Conservation (phyloP, 108 stramenopile genomes). For the Aurantiochytrium sp. region DNA sequence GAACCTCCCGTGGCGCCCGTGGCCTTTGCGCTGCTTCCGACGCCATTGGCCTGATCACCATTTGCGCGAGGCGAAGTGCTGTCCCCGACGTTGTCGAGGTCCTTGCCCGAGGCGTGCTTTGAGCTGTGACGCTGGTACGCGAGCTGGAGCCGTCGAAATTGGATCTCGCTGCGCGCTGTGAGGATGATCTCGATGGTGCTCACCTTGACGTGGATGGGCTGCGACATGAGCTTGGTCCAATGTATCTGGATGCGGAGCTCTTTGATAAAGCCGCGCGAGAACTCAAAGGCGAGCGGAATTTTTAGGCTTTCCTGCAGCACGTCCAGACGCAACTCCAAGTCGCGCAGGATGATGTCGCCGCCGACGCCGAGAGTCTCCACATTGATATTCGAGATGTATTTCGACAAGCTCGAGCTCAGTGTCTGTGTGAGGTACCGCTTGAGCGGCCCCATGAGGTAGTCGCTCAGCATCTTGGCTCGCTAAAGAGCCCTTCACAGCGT, state of each 20-base stretch:
- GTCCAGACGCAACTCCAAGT: slow-evolving; percentile 40
- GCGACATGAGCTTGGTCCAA: slow-evolving; percentile 47
- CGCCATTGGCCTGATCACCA: too few relatives aligned
- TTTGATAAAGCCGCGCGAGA: slow-evolving; percentile 48
- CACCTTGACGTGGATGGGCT: slow-evolving; percentile 44
- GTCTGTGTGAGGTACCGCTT: slow-evolving; percentile 44
- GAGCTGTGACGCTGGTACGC: slow-evolving; percentile 22
- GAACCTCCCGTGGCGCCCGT: too few relatives aligned
- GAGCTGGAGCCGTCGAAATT: slow-evolving; percentile 22
- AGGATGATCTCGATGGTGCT: slow-evolving; percentile 47
- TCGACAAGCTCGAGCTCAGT: slow-evolving; percentile 41
- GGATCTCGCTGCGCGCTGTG: slow-evolving; percentile 36
- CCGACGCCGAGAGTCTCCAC: slow-evolving; percentile 43
- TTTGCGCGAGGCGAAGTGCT: too few relatives aligned
- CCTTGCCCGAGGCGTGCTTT: too few relatives aligned
- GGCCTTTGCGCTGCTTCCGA: too few relatives aligned
- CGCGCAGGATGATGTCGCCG: slow-evolving; percentile 42
- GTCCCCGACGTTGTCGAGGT: too few relatives aligned
- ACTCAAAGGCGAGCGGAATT: slow-evolving; percentile 45
- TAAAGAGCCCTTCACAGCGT: too few relatives aligned
- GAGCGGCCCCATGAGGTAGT: slow-evolving; percentile 40
- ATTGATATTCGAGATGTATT: slow-evolving; percentile 48
- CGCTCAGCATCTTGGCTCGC: slow-evolving; percentile 40
- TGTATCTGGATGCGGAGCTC: slow-evolving; percentile 49
- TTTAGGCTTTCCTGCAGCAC: slow-evolving; percentile 46